These are phyloP conservation scores for Moesziomyces sp. DNA, from an alignment of 1,284 basidiomycete species.

Conservation along the genomic window DNA sequence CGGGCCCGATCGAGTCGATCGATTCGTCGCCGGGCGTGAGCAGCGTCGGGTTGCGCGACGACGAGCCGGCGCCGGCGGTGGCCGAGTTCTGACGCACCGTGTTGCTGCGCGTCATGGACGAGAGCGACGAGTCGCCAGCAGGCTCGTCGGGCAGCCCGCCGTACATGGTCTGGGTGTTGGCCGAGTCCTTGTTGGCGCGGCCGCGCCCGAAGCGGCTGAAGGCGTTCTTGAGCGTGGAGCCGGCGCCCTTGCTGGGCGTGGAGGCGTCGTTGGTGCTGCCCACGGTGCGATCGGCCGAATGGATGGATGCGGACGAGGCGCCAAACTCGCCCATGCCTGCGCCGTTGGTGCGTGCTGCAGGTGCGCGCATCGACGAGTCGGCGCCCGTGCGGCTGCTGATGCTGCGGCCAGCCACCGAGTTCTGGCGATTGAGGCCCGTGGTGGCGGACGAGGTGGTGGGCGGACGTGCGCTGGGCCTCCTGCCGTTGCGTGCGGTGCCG, in stretches of 20 bases:
- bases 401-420: slow-evolving; percentile 42
- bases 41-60: slow-evolving; percentile 14
- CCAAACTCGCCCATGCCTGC: slow-evolving; percentile 53
- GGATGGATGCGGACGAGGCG: slow-evolving; percentile 45
- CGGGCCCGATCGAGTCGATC: slow-evolving; percentile 39
- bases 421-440: slow-evolving; percentile 15
- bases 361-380: slow-evolving; percentile 12
- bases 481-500: slow-evolving; percentile 19
- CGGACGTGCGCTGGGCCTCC: slow-evolving; percentile 14
- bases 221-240: slow-evolving; percentile 55
- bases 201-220: slow-evolving; percentile 55
- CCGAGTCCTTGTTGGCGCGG: slow-evolving; percentile 45
- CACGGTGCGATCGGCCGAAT: slow-evolving; percentile 41
- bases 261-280: slow-evolving; percentile 12
- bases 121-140: slow-evolving; percentile 31
- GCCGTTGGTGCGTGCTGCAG: slow-evolving; percentile 20
- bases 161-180: slow-evolving; percentile 49
- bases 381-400: slow-evolving; percentile 40
- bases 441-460: background rate
- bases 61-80: slow-evolving; percentile 12
- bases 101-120: slow-evolving; percentile 29
- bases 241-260: slow-evolving; percentile 42
- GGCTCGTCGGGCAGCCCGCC: slow-evolving; percentile 45
- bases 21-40: slow-evolving; percentile 33
- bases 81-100: slow-evolving; percentile 36